These are phyloP conservation scores for Cryptococcus floricola DNA, from an alignment of 1,284 basidiomycete species.

Conservation along the genomic window DNA sequence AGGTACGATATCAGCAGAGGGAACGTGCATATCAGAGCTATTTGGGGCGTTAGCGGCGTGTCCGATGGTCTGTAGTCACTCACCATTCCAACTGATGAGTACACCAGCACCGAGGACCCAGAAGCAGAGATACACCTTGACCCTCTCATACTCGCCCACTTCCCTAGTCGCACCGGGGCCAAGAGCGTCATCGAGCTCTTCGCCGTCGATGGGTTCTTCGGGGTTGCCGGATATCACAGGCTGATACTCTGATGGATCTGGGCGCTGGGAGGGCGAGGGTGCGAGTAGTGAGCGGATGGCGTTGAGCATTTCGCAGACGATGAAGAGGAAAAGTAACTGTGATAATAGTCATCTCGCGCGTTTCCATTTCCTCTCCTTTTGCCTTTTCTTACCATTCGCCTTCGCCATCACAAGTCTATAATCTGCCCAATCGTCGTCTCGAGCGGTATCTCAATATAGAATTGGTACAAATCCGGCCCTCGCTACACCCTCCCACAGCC, in stretches of 20 bases:
- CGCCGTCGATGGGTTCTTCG: background rate
- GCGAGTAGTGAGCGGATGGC: background rate
- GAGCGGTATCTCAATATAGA: too few species aligned
- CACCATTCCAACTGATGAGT: constrained; percentile 48
- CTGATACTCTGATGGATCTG: background rate
- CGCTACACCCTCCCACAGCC: too few species aligned
- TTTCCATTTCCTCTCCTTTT: background rate
- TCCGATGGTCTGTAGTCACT: constrained; percentile 10
- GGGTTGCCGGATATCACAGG: background rate
- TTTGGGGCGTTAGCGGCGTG: background rate
- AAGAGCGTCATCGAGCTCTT: background rate
- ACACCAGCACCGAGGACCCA: constrained; percentile 48
- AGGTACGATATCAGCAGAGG: constrained; percentile 41
- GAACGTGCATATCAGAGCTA: constrained; percentile 47
- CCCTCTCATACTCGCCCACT: background rate
- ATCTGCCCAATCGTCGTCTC: too few species aligned
- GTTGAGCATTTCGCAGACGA: background rate
- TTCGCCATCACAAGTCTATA: background rate
- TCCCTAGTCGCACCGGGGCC: background rate
- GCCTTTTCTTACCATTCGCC: background rate
- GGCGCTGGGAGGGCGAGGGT: background rate
- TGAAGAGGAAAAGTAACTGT: background rate
- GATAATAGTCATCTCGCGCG: background rate
- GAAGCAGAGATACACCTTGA: constrained; percentile 37
- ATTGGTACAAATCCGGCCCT: too few species aligned